Conservation (phyloP, 2,329 filamentous ascomycete genomes). For the Aspergillus arachidicola region DNA sequence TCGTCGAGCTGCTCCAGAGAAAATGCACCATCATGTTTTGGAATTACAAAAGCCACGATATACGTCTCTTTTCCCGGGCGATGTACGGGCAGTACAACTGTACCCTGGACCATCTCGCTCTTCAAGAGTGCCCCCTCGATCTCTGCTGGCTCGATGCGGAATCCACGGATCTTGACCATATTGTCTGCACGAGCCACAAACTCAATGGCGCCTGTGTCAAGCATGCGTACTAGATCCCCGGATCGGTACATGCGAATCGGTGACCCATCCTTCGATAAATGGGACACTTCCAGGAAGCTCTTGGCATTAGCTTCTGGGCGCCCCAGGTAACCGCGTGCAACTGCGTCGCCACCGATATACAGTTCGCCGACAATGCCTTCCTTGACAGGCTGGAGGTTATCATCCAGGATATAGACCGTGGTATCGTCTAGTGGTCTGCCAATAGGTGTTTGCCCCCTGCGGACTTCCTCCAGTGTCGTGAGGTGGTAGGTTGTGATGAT, state of each 20-base stretch:
- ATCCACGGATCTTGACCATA: conserved; percentile 4
- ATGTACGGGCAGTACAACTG: background rate
- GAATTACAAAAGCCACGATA: background rate
- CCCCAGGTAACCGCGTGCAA: conserved; percentile 1
- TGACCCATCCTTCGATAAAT: background rate
- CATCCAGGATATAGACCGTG: background rate
- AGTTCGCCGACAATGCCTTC: background rate
- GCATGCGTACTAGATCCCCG: background rate
- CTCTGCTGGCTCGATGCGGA: background rate
- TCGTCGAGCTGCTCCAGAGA: background rate
- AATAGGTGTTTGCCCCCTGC: background rate
- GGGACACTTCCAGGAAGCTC: background rate
- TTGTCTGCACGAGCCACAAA: background rate
- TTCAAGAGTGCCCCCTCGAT: conserved; percentile 63
- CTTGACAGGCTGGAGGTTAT: background rate
- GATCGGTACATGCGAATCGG: background rate
- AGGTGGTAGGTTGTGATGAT: background rate
- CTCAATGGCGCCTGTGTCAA: background rate
- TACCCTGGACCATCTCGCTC: background rate
- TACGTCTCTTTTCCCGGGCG: background rate
- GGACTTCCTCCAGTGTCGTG: background rate
- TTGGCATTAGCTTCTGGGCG: background rate
- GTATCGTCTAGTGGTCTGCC: background rate
- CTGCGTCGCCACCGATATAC: background rate
- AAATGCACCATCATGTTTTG: background rate